Conservation (phyloP, 345 rosid species). For the Sonneratia caseolaris region DNA sequence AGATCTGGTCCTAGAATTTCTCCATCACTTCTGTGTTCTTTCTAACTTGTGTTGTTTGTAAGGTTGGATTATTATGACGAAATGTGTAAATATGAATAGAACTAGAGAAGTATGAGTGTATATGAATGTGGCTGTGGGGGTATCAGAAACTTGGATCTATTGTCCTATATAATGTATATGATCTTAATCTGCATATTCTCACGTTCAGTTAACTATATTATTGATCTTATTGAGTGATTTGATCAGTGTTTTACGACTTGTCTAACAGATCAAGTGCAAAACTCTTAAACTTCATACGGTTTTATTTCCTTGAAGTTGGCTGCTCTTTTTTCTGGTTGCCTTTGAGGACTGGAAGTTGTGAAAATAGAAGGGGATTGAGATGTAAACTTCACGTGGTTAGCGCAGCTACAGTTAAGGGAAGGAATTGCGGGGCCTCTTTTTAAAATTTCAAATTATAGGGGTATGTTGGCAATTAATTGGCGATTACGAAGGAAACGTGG, state of each 20-base stretch:
- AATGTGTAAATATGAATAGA: neutral
- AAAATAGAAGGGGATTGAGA: no score
- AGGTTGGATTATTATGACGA: neutral
- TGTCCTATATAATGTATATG: neutral
- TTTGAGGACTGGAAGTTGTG: no score
- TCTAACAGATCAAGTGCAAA: neutral
- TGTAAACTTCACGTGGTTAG: no score
- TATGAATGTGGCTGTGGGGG: neutral
- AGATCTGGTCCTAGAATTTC: constrained; percentile 16
- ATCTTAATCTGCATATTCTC: no score
- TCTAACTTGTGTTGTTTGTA: neutral
- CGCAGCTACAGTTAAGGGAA: no score
- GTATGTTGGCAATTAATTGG: neutral
- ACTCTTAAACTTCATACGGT: no score
- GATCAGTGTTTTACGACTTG: neutral
- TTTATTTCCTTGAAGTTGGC: no score
- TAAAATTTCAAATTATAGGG: neutral
- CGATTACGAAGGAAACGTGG: neutral
- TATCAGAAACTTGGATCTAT: neutral
- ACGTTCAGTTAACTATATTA: neutral
- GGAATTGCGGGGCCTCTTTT: neutral
- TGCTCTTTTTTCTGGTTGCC: no score
- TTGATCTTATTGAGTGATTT: neutral
- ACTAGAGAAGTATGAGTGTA: neutral
- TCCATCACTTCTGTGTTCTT: no score